These are phyloP conservation scores for Ophiostoma tasmaniense DNA, from an alignment of 2,329 filamentous ascomycete species.

Conservation along the genomic window DNA sequence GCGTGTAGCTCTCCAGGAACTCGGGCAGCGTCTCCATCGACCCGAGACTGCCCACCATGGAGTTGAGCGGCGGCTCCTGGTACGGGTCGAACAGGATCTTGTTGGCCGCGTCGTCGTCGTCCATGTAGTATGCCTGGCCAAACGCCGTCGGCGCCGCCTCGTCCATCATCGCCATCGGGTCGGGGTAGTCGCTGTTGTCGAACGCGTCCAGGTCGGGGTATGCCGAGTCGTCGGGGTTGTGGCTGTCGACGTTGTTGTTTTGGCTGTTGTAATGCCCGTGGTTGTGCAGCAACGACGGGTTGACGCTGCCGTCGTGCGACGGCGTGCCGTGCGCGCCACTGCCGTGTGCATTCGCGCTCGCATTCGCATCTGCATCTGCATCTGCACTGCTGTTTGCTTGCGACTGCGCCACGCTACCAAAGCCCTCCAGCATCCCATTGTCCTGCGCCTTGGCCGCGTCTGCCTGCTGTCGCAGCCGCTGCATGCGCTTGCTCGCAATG, in stretches of 20 bases:
- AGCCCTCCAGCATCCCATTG: conserved; percentile 16
- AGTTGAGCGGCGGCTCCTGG: conserved; percentile 42
- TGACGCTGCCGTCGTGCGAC: not conserved
- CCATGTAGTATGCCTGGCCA: conserved; percentile 54
- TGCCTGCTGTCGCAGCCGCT: conserved; percentile 46
- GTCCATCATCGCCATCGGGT: conserved; percentile 3
- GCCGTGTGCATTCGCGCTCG: not conserved
- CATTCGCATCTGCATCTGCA: not conserved
- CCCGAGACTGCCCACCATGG: conserved; percentile 31
- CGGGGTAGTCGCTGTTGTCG: not conserved
- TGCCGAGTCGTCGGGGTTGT: not conserved
- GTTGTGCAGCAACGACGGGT: conserved; percentile 10
- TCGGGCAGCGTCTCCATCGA: conserved; percentile 43
- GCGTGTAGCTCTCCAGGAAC: conserved; percentile 46
- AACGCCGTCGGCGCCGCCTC: conserved; percentile 30
- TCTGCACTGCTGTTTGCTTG: not conserved
- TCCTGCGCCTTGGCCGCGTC: conserved; percentile 49
- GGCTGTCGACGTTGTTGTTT: too few relatives aligned
- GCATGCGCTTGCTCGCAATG: conserved; percentile 49
- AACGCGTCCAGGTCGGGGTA: not conserved
- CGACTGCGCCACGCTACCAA: not conserved
- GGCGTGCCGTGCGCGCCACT: not conserved
- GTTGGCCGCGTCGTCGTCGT: conserved; percentile 49
- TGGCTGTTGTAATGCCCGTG: not conserved
- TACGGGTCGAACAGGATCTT: conserved; percentile 53